phyloP scores from a whole-genome alignment of 106 monocot species.

The Platanthera zijinensis region DNA sequence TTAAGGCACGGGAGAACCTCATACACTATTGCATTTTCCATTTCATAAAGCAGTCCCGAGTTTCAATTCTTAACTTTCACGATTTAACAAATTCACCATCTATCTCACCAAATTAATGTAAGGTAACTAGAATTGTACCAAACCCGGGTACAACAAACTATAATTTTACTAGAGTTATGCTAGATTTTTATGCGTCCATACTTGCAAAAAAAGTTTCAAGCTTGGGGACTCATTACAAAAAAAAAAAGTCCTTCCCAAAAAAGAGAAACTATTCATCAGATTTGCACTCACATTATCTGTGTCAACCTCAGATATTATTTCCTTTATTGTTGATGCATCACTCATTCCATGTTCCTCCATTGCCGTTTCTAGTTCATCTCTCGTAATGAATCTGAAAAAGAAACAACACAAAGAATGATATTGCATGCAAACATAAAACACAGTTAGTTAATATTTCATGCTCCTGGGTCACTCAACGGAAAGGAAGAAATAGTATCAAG shows the following conservation, averaged over 20 bases:
- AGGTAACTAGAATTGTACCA: too few relatives aligned
- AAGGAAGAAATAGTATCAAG: too few relatives aligned
- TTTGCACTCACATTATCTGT: slow-evolving; percentile 34
- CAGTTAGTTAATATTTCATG: background rate
- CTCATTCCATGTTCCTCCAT: slow-evolving; percentile 43
- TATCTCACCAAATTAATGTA: too few relatives aligned
- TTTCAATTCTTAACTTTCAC: too few relatives aligned
- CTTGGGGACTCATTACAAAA: background rate
- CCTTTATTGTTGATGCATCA: slow-evolving; percentile 38
- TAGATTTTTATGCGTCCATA: background rate
- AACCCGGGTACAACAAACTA: too few relatives aligned
- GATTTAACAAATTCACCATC: too few relatives aligned
- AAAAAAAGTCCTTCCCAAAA: background rate
- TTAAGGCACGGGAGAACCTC: too few relatives aligned
- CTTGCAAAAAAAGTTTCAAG: background rate
- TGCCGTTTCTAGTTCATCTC: slow-evolving; percentile 38
- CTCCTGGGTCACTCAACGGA: background rate
- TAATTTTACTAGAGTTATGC: too few relatives aligned
- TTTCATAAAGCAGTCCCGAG: too few relatives aligned
- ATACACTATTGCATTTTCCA: too few relatives aligned
- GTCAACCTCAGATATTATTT: slow-evolving; percentile 55
- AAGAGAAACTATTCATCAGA: background rate
- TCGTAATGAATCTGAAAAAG: slow-evolving; percentile 34
- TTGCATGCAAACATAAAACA: too few relatives aligned
- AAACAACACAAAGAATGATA: background rate